These are phyloP conservation scores for Erythrophleum fordii DNA, from an alignment of 306 rosid species.

Conservation along the genomic window DNA sequence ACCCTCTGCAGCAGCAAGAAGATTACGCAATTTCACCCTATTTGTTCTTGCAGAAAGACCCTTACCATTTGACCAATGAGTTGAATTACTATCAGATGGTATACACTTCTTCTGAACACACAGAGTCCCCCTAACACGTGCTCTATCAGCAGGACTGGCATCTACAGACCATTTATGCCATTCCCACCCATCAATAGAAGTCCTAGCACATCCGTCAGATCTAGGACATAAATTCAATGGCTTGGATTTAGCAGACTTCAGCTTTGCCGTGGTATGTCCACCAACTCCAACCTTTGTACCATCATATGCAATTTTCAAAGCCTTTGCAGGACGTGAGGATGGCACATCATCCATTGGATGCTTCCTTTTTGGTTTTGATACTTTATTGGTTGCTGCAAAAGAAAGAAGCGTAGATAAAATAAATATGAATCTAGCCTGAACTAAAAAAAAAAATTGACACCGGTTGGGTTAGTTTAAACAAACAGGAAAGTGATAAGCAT, in stretches of 20 bases:
- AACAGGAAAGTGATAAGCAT: constrained; percentile 17
- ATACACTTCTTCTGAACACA: constrained; percentile 45
- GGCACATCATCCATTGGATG: constrained; percentile 45
- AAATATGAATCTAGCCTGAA: constrained; percentile 33
- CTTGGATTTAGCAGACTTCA: constrained; percentile 57
- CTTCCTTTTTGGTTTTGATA: constrained; percentile 70
- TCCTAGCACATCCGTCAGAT: constrained; percentile 89
- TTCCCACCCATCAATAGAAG: constrained; percentile 90
- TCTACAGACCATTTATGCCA: constrained; percentile 91
- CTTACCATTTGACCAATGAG: constrained; percentile 78
- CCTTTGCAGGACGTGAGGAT: constrained; percentile 55
- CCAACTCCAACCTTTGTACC: constrained; percentile 52
- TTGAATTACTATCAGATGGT: constrained; percentile 55
- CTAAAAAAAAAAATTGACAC: constrained; percentile 12
- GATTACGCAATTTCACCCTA: constrained; percentile 89
- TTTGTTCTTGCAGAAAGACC: constrained; percentile 97
- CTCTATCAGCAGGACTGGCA: constrained; percentile 82
- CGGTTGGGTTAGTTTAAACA: constrained; percentile 27
- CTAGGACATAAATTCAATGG: constrained; percentile 60
- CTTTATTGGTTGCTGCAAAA: constrained; percentile 56
- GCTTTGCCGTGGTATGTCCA: constrained; percentile 47
- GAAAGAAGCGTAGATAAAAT: constrained; percentile 30
- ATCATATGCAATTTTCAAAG: constrained; percentile 54
- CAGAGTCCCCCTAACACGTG: constrained; percentile 70
- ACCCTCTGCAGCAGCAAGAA: constrained; percentile 96